Conservation (phyloP, 768 basidiomycete genomes). For the Psilocybe azurescens region DNA sequence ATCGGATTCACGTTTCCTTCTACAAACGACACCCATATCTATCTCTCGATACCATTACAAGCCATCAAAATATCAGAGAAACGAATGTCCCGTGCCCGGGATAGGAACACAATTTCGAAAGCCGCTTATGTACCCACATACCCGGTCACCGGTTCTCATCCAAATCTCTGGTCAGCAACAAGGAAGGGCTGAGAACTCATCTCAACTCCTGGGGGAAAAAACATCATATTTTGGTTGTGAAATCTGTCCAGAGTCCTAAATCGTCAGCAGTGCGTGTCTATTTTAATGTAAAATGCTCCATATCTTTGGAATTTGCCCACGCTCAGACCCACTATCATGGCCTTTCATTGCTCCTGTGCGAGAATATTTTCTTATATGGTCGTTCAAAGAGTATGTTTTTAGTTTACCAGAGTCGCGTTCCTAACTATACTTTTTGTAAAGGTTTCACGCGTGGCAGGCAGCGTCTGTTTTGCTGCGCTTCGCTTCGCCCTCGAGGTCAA, state of each 20-base stretch:
- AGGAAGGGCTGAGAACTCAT: background rate
- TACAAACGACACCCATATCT: background rate
- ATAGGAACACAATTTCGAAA: background rate
- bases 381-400: background rate
- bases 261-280: background rate
- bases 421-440: background rate
- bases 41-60: background rate
- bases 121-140: conserved; percentile 8
- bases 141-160: conserved; percentile 18
- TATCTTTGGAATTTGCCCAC: conserved; percentile 1
- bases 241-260: background rate
- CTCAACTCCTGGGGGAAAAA: background rate
- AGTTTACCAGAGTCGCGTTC: background rate
- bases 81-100: background rate
- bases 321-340: conserved; percentile 7
- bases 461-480: conserved; percentile 13
- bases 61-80: background rate
- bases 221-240: background rate
- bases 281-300: background rate
- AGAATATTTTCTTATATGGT: conserved; percentile 1
- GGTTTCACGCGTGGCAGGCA: conserved; percentile 1
- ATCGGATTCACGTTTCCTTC: too few species aligned
- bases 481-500: conserved; percentile 6
- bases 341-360: background rate
- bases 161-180: background rate